Evolutionary conservation across 345 rosid genomes (phyloP).

Genomic region (Laguncularia racemosa): DNA sequence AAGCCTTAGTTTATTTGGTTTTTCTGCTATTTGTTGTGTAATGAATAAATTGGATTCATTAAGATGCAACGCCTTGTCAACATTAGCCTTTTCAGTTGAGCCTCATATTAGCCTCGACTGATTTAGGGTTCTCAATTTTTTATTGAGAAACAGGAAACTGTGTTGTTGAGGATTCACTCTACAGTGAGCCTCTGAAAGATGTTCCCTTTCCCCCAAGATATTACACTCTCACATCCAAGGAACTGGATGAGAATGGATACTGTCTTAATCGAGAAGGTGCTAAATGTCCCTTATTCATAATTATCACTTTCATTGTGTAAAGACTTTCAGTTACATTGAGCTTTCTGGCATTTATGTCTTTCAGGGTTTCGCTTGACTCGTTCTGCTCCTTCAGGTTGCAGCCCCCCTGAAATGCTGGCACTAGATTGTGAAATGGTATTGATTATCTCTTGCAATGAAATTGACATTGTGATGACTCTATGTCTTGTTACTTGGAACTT

Average conservation of each 20-base stretch:
- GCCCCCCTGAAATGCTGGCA: slow-evolving; percentile 52
- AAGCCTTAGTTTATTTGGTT: no score
- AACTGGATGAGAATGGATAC: slow-evolving; percentile 81
- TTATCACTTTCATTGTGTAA: slow-evolving; percentile 1
- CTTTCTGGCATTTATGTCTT: slow-evolving; percentile 12
- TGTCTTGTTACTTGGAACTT: neutral
- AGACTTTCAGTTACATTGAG: neutral
- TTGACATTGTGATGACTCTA: neutral
- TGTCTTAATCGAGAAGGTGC: slow-evolving; percentile 44
- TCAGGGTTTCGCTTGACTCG: slow-evolving; percentile 60
- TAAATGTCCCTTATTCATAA: slow-evolving; percentile 5
- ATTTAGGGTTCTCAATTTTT: neutral
- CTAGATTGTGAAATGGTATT: slow-evolving; percentile 98
- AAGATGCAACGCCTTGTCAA: no score
- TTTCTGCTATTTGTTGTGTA: no score
- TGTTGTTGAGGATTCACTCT: slow-evolving; percentile 19
- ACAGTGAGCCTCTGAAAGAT: slow-evolving; percentile 36
- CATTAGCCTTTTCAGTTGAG: no score
- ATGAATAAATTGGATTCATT: no score
- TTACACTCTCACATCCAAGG: slow-evolving; percentile 63
- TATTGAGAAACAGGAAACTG: slow-evolving; percentile 20
- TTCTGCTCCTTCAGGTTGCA: slow-evolving; percentile 61
- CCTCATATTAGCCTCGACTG: no score
- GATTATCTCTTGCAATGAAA: neutral
- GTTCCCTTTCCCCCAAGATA: slow-evolving; percentile 75